Evolutionary conservation across 139 green algal genomes (phyloP).

Genomic region (Volvox africanus): DNA sequence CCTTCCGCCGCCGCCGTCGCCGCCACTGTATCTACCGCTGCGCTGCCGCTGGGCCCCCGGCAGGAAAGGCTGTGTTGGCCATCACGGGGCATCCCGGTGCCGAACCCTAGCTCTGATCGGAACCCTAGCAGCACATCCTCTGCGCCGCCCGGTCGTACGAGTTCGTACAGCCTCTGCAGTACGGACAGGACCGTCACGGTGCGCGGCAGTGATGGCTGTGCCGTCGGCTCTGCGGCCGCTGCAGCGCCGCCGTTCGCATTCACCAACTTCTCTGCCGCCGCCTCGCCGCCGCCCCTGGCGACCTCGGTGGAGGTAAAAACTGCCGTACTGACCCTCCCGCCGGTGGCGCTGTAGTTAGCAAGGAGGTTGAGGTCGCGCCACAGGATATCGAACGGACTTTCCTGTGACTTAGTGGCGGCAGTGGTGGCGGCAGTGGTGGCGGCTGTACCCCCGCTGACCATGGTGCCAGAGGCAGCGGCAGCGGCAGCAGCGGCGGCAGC

Average conservation of each 20-base stretch:
- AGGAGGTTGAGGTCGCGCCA: constrained; percentile 11
- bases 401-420: neutral
- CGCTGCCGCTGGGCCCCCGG: neutral
- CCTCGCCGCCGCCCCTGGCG: too few species aligned
- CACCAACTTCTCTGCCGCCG: too few species aligned
- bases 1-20: neutral
- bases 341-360: too few species aligned
- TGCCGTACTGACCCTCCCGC: too few species aligned
- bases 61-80: neutral
- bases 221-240: neutral
- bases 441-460: neutral
- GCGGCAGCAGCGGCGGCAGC: too few species aligned
- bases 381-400: neutral
- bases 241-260: neutral
- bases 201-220: neutral
- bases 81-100: neutral
- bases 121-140: neutral
- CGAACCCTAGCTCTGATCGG: neutral
- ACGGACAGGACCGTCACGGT: neutral
- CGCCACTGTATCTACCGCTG: neutral
- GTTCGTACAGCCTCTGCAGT: constrained; percentile 13
- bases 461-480: neutral
- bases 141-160: neutral
- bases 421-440: neutral
- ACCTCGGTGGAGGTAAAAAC: too few species aligned